Evolutionary conservation across 2,329 filamentous ascomycete genomes (phyloP).

Genomic region (Fusarium coffeatum): DNA sequence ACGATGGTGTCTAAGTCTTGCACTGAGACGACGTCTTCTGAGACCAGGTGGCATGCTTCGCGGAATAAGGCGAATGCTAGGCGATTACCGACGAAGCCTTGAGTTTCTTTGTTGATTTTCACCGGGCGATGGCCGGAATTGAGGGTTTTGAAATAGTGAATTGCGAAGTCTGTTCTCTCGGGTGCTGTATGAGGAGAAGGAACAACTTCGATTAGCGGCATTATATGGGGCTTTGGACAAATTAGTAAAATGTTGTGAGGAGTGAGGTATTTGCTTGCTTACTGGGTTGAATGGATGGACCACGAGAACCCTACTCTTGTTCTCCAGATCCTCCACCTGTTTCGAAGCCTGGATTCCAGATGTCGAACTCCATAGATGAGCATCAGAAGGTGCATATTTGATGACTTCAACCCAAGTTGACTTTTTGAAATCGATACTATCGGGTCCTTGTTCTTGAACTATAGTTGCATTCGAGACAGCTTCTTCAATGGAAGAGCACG

Average conservation of each 20-base stretch:
- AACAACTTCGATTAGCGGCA: constrained; percentile 37
- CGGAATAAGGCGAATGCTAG: constrained; percentile 32
- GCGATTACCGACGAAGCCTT: constrained; percentile 34
- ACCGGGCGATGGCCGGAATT: constrained; percentile 32
- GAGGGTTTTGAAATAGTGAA: constrained; percentile 26
- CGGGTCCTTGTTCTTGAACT: constrained; percentile 38
- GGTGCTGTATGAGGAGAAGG: constrained; percentile 20
- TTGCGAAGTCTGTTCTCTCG: constrained; percentile 21
- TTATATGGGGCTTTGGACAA: constrained; percentile 24
- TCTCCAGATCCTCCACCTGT: constrained; percentile 24
- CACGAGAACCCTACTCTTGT: constrained; percentile 23
- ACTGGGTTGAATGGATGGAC: constrained; percentile 39
- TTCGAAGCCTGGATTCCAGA: constrained; percentile 32
- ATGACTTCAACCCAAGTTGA: constrained; percentile 26
- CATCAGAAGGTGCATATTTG: neutral
- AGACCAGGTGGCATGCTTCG: constrained; percentile 28
- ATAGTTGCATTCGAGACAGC: constrained; percentile 22
- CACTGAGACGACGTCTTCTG: constrained; percentile 33
- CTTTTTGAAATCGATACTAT: constrained; percentile 36
- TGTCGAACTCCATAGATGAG: constrained; percentile 36
- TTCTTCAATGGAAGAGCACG: constrained; percentile 28
- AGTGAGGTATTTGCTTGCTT: accelerated
- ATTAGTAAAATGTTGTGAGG: neutral
- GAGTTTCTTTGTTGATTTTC: constrained; percentile 34
- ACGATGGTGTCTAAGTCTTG: constrained; percentile 49